Base-by-base conservation (phyloP, 345 rosid genomes). In the Acer yangbiense region DNA sequence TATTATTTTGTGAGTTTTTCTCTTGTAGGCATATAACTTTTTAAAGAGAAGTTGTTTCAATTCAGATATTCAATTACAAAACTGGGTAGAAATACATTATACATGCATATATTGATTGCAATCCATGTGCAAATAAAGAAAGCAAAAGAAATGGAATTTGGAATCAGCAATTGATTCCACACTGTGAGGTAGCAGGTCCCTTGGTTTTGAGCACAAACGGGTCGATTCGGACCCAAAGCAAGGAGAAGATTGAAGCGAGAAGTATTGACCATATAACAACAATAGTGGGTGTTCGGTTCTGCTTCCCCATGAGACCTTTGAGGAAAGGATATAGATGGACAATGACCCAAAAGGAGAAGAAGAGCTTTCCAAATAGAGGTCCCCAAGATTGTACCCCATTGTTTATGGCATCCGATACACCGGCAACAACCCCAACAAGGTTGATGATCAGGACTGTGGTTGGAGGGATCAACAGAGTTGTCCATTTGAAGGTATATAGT, bases 251-350 rank as follows among this genome's bases (percentile, higher is more conserved):
- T 21, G 98, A 96, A 20, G 98, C 97, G 84, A 96, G 76, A 41
- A 96, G 93, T 50, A 96, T 83, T 8, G 97, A 96, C 99, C 99
- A 96, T 65, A 96, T 94, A 65, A 96, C 97, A 68, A 94, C 97
- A 76, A 96, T 96, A 50, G 98, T 96, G 2, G 97, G 99, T 25
- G 98, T 94, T 80, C 99, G 82, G 89, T 96, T 94, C 83, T 96
- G 98, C 74, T 90, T 84, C 62, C 97, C 99, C 99, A 94, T 96
- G 46, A 96, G 86, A 84, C 98, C 98, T 87, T 96, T 94, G 50
- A 94, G 97, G 98, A 96, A 96, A 12, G 97, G 97, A 81, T 96
- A 96, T 82, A 96, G 95, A 89, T 92, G 98, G 77, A 93, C 85
- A 70, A 96, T 96, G 82, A 92, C 98, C 97, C 99, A 90, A 83